phyloP scores from a whole-genome alignment of 768 basidiomycete species.

The Suillus cothurnatus region DNA sequence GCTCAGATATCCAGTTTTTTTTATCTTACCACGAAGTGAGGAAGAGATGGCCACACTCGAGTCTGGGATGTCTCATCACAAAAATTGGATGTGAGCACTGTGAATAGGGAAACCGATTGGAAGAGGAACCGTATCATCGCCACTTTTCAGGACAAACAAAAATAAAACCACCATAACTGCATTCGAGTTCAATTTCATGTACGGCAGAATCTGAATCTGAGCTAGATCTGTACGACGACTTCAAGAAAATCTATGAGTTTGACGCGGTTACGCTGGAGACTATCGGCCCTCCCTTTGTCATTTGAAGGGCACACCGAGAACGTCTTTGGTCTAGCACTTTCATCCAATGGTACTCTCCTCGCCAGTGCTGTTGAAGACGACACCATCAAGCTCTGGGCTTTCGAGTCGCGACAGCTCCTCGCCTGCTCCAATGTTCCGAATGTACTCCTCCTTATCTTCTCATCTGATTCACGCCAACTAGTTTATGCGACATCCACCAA shows the following conservation, averaged over 20 bases:
- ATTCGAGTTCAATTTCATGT: neutral
- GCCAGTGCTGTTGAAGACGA: too few species aligned
- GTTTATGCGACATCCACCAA: neutral
- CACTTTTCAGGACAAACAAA: neutral
- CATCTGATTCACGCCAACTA: neutral
- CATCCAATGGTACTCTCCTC: too few species aligned
- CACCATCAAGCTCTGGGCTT: too few species aligned
- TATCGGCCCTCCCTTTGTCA: neutral
- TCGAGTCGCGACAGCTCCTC: too few species aligned
- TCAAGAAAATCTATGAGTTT: neutral
- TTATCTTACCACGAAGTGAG: neutral
- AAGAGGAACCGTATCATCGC: too few species aligned
- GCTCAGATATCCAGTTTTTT: neutral
- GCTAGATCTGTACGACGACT: too few species aligned
- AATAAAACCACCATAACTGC: neutral
- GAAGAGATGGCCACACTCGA: neutral
- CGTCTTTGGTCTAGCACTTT: too few species aligned
- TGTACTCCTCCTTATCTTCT: accelerated
- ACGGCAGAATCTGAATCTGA: neutral
- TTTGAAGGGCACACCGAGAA: neutral
- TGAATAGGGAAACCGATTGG: neutral
- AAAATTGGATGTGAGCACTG: neutral
- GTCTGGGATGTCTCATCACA: neutral
- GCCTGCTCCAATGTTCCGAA: neutral
- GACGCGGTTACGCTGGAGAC: neutral